Base-by-base conservation (phyloP, 345 rosid genomes). In the Adansonia digitata region DNA sequence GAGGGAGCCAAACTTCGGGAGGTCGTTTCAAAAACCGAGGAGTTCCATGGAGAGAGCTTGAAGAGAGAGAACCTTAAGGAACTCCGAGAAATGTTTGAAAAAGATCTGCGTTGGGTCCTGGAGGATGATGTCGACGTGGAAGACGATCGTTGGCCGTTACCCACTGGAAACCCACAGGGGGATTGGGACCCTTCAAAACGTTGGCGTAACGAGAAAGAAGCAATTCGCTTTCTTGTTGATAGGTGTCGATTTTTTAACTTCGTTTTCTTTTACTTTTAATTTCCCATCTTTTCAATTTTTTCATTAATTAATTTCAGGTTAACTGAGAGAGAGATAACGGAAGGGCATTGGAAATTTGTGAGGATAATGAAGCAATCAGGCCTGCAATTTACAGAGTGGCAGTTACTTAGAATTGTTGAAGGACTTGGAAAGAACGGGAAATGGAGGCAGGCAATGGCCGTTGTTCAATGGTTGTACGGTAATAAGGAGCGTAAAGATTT, bases 311-410 rank as follows among this genome's bases (percentile, higher is more conserved):
- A 17, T 72, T 37, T 22, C 79, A 94, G 97, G 82, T 86, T 94
- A 84, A 86, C 97, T 79, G 78, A 77, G 55, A 88, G 87, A 76
- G 87, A 91, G 15, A 85, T 91, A 8, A 92, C 84, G 70, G 80
- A 81, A 82, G 87, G 73, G 82, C 92, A 91, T 72, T 94, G 98
- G 97, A 94, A 94, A 81, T 86, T 94, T 81, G 90, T 90, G 65
- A 88, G 88, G 84, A 90, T 92, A 80, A 92, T 94, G 97, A 94
- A 91, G 84, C 93, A 86, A 48, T 92, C 95, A 12, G 94, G 94
- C 7, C 82, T 94, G 88, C 83, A 81, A 77, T 94, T 92, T 77
- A 85, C 79, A 49, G 98, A 94, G 85, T 85, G 86, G 67, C 98
- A 92, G 77, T 71, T 94, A 90, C 91, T 94, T 76, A 91, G 83